A percentile compares a stretch with the other conserved stretches of the same genome.
phyloP scores from a whole-genome alignment of 2,329 filamentous ascomycete species.

The Clonostachys solani region DNA sequence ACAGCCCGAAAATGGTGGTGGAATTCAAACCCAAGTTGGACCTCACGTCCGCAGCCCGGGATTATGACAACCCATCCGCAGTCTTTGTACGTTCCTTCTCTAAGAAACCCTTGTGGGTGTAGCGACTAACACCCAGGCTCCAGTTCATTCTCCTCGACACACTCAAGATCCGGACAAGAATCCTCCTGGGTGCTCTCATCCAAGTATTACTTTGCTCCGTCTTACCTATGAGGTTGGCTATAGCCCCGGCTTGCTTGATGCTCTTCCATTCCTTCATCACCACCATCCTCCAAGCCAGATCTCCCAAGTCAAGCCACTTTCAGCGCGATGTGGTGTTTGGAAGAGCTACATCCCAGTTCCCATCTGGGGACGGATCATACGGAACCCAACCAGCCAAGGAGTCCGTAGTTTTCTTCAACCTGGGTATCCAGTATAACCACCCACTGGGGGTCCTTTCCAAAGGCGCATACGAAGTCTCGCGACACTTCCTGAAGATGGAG shows the following conservation, averaged over 20 bases:
- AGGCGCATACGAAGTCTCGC: constrained; percentile 29
- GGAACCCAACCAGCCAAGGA: constrained; percentile 16
- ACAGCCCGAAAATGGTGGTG: too few species aligned
- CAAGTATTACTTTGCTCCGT: constrained; percentile 24
- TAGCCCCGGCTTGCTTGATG: constrained; percentile 22
- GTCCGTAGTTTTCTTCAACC: constrained; percentile 35
- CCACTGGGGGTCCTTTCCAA: constrained; percentile 45
- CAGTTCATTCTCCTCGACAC: constrained; percentile 7
- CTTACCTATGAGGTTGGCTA: constrained; percentile 25
- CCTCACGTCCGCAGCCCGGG: too few species aligned
- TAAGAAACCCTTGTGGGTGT: too few species aligned
- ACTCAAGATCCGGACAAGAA: constrained; percentile 21
- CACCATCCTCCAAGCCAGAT: constrained; percentile 17
- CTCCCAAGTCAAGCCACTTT: constrained; percentile 11
- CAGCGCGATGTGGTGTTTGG: constrained; percentile 19
- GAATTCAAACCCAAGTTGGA: too few species aligned
- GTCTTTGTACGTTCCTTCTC: too few species aligned
- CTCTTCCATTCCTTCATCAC: constrained; percentile 20
- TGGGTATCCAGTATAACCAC: constrained; percentile 39
- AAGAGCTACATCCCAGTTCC: constrained; percentile 25
- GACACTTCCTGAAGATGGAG: constrained; percentile 32
- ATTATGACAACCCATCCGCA: too few species aligned
- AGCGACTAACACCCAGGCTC: neutral
- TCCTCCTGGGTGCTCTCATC: constrained; percentile 23
- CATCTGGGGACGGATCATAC: constrained; percentile 15